These are phyloP conservation scores for Neofusicoccum sp. DNA, from an alignment of 2,329 filamentous ascomycete species.

Conservation along the genomic window DNA sequence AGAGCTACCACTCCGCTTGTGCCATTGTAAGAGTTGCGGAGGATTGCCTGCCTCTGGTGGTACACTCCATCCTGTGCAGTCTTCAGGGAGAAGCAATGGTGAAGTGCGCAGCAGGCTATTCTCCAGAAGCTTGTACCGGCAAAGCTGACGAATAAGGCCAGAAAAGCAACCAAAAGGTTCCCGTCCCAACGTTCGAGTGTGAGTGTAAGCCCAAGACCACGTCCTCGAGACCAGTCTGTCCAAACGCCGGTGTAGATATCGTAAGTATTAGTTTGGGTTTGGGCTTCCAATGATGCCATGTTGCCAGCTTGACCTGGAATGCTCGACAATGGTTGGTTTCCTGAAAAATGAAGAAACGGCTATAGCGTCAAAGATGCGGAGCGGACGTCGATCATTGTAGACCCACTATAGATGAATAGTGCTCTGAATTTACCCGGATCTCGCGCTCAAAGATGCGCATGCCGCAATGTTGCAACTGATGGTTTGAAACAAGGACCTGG, in stretches of 20 bases:
- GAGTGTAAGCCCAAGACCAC: constrained; percentile 22
- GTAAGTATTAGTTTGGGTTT: background rate
- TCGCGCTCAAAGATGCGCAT: too few species aligned
- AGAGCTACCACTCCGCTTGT: constrained; percentile 19
- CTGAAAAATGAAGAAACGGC: too few species aligned
- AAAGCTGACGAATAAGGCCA: constrained; percentile 25
- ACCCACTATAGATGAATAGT: too few species aligned
- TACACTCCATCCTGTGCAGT: constrained; percentile 30
- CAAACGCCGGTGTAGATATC: constrained; percentile 22
- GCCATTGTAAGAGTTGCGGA: constrained; percentile 32
- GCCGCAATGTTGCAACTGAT: too few species aligned
- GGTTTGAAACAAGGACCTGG: too few species aligned
- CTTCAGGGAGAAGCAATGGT: constrained; percentile 23
- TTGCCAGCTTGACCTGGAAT: too few species aligned
- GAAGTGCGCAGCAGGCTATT: constrained; percentile 29
- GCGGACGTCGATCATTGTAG: too few species aligned
- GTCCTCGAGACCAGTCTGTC: constrained; percentile 22
- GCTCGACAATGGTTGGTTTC: too few species aligned
- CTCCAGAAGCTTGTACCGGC: constrained; percentile 29
- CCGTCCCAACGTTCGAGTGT: constrained; percentile 22
- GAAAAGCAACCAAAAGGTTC: constrained; percentile 25
- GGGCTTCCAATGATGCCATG: too few species aligned
- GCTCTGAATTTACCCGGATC: too few species aligned
- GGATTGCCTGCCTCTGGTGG: constrained; percentile 34
- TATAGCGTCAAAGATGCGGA: too few species aligned